Base-by-base conservation (phyloP, 129 eudicot genomes). In the Sambucus nigra region DNA sequence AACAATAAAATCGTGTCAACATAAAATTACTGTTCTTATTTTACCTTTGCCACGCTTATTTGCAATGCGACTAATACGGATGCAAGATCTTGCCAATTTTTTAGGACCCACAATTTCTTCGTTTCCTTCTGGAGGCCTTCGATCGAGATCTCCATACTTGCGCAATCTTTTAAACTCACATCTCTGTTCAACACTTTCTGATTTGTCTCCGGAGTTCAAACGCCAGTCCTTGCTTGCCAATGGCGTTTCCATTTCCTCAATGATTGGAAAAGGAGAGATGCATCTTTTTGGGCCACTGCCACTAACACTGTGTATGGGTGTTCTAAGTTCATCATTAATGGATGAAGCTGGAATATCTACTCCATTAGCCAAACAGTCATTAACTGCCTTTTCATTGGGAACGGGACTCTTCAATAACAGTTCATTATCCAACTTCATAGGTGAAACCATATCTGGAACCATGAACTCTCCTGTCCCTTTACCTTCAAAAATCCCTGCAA, bases 101-200 rank as follows among this genome's bases (percentile, higher is more conserved):
- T 26, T 60, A 29, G 38, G 68, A 26, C 59, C 55, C 13, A 39
- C 41, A 41, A 35, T 35, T 51, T 60, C 67, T 73, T 59, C 44
- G 25, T 39, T 53, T 10, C 22, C 61, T 25, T 49, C 48, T 48
- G 61, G 53, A 60, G 25, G 54, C 32, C 14, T 27, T 57, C 59
- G 61, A 16, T 7, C 45, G 48, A 57, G 28, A 64, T 85, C 95
- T 28, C 84, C 86, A 54, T 69, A 62, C 65, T 65, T 91, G 5
- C 94, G 76, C 72, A 91, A 63, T 67, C 99, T 80, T 69, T 66
- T 81, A 47, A 82, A 69, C 78, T 67, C 86, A 52, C 48, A 45
- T 47, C 24, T 57, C 45, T 70, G 77, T 63, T 66, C 56, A 31
- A 63, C 63, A 58, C 79, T 62, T 55, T 59, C 73, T 46, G 80